Percentiles rank a stretch among this genome's conserved stretches.
Evolutionary conservation across 2,329 filamentous ascomycete genomes (phyloP).

Genomic region (Endothia cerciana): DNA sequence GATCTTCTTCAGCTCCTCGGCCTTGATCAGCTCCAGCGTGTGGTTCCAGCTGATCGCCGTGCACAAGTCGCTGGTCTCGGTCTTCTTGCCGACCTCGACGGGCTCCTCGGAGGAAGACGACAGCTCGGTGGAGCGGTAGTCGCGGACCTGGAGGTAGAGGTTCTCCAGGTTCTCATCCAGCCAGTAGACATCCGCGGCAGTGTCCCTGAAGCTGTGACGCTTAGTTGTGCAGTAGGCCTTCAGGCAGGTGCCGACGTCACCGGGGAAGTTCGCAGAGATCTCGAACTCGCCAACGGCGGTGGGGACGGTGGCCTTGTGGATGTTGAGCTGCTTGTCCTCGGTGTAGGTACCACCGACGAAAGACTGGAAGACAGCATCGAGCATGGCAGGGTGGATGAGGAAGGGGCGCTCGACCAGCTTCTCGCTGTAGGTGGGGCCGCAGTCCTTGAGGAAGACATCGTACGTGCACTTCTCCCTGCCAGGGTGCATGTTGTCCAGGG

Average conservation of each 20-base stretch:
- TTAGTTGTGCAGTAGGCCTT: constrained; percentile 24
- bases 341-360: constrained; percentile 23
- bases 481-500: constrained; percentile 44
- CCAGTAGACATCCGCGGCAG: constrained; percentile 22
- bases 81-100: constrained; percentile 24
- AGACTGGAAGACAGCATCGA: constrained; percentile 59
- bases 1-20: constrained; percentile 24
- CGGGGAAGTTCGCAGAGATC: constrained; percentile 24
- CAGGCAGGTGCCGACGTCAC: constrained; percentile 23
- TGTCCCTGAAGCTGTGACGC: constrained; percentile 22
- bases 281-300: constrained; percentile 25
- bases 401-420: constrained; percentile 55
- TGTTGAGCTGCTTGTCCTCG: constrained; percentile 20
- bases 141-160: constrained; percentile 23
- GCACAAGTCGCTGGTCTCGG: constrained; percentile 23
- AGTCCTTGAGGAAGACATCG: constrained; percentile 51
- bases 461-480: constrained; percentile 42
- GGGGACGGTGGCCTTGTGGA: constrained; percentile 24
- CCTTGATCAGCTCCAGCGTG: constrained; percentile 22
- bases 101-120: constrained; percentile 21
- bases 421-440: constrained; percentile 54
- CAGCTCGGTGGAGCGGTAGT: constrained; percentile 26
- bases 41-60: constrained; percentile 25
- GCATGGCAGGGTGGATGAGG: constrained; percentile 58
- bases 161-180: constrained; percentile 17